A percentile compares a stretch with the other conserved stretches of the same genome.
phyloP scores from a whole-genome alignment of 192 early-diverging fungal genomes.

The Ramicandelaber brevisporus region DNA sequence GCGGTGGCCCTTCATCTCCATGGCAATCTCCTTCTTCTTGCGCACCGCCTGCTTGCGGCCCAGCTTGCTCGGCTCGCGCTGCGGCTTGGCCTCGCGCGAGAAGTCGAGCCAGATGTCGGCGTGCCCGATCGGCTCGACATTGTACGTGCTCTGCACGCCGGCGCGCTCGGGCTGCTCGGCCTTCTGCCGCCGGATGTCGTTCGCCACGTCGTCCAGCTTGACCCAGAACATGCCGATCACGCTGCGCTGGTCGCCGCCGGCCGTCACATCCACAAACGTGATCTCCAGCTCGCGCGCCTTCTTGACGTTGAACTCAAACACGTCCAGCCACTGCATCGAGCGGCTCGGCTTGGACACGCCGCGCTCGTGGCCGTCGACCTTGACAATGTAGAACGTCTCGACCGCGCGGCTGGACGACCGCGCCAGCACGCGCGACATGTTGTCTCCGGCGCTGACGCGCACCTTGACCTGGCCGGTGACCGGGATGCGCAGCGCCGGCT shows the following conservation, averaged over 20 bases:
- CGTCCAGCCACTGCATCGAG: constrained; percentile 57
- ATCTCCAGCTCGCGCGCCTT: constrained; percentile 83
- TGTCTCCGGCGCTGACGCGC: constrained; percentile 27
- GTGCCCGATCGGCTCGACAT: constrained; percentile 85
- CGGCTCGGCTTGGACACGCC: constrained; percentile 45
- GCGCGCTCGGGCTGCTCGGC: constrained; percentile 8
- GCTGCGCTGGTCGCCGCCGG: constrained; percentile 31
- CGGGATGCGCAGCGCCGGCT: constrained; percentile 36
- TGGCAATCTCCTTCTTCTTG: constrained; percentile 55
- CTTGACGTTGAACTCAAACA: constrained; percentile 69
- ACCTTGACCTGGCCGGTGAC: constrained; percentile 46
- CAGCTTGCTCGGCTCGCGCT: constrained; percentile 14
- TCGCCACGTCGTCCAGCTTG: constrained; percentile 76
- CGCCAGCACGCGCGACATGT: constrained; percentile 28
- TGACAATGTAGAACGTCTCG: constrained; percentile 51
- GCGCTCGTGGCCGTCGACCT: constrained; percentile 57
- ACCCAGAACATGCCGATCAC: constrained; percentile 80
- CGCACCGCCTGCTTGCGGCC: constrained; percentile 61
- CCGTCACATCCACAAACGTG: constrained; percentile 59
- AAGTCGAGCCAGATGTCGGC: constrained; percentile 69
- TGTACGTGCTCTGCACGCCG: constrained; percentile 23
- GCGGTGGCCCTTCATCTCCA: constrained; percentile 80
- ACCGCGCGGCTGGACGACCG: constrained; percentile 19
- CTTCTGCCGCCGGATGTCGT: constrained; percentile 52
- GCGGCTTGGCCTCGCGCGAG: constrained; percentile 21